A percentile compares a stretch with the other conserved stretches of the same genome.
These are phyloP conservation scores for Ascochyta viciae-villosae DNA, from an alignment of 2,329 filamentous ascomycete genomes.

Conservation along the genomic window DNA sequence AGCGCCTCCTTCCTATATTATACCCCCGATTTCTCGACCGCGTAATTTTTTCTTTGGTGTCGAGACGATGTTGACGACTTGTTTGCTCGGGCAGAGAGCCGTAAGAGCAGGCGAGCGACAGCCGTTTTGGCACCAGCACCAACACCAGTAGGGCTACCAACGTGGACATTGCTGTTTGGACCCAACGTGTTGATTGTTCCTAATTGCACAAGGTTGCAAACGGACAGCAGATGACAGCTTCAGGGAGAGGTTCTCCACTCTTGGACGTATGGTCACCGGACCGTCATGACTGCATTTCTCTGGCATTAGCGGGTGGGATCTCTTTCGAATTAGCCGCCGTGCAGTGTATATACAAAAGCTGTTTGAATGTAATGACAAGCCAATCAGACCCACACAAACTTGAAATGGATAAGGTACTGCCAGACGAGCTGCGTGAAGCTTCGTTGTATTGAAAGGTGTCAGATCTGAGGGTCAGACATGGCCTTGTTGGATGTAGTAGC, in stretches of 20 bases:
- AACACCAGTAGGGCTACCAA: background rate
- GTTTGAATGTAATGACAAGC: constrained; percentile 8
- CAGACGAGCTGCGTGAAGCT: no score
- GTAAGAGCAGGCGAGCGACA: constrained; percentile 16
- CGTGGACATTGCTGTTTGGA: background rate
- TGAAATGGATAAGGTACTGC: background rate
- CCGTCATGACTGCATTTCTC: constrained; percentile 8
- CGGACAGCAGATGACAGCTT: constrained; percentile 10
- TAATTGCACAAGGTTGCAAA: constrained; percentile 13
- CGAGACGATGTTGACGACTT: constrained; percentile 33
- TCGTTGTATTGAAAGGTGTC: no score
- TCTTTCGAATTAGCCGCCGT: background rate
- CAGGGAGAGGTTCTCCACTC: constrained; percentile 5
- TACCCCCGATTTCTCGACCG: constrained; percentile 35
- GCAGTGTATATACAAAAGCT: constrained; percentile 9
- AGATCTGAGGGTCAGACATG: no score
- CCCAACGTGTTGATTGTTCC: background rate
- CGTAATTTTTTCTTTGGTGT: constrained; percentile 29
- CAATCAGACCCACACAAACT: background rate
- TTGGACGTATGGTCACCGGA: constrained; percentile 1
- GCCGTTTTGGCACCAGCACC: background rate
- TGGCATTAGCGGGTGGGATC: constrained; percentile 21
- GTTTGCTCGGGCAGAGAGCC: constrained; percentile 9
- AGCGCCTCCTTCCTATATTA: constrained; percentile 30
- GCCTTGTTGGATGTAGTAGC: no score